Evolutionary conservation across 768 basidiomycete genomes (phyloP), one percentile per base, ranked within the genome.

Genomic region (Rhizopogon roseolus): DNA sequence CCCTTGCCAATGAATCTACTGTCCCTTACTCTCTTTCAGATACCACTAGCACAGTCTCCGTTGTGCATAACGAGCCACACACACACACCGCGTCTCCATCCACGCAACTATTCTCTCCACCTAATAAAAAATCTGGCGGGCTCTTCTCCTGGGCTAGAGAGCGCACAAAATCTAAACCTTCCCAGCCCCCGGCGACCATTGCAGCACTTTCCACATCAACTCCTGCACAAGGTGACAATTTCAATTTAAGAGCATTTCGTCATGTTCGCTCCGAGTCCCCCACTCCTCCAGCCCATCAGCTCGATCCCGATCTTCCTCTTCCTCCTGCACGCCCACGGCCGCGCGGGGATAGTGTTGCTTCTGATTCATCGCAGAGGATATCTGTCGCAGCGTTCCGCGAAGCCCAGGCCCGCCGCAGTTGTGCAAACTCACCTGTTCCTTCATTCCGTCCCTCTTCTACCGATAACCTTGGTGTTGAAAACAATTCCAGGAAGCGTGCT

Each of bases 301-400:
- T 61, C 6, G 55, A 65, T 19, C 68, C 71, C 14, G 46, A 46
- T 17, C 36, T 54, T 0, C 55, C 64, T n/a, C 67, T 72, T 1
- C 74, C 80, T 4, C 69, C 74, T 10, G 71, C 65, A 5, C 62
- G 62, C 6, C 64, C 78, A 17, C 79, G 85, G 1, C 79, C 82
- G 14, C 78, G 88, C 59, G 81, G 76, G 19, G 71, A 73, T 41
- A 86, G 85, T 66, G 60, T 75, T 56, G 77, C 79, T 16, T 85
- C 85, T 3, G 85, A 88, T 39, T 73, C 81, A 5, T 83, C 84
- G 1, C 88, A 88, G 57, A 80, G 87, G 50, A 90, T 91, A 25
- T 86, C 86, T 7, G 84, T 91, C 32, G 89, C 87, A 2, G 89
- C 89, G 3, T 91, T 91, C 64, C 81, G 86, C 51, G 88, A 90